phyloP scores from a whole-genome alignment of 2,329 filamentous ascomycete genomes.

The Alternaria solani region DNA sequence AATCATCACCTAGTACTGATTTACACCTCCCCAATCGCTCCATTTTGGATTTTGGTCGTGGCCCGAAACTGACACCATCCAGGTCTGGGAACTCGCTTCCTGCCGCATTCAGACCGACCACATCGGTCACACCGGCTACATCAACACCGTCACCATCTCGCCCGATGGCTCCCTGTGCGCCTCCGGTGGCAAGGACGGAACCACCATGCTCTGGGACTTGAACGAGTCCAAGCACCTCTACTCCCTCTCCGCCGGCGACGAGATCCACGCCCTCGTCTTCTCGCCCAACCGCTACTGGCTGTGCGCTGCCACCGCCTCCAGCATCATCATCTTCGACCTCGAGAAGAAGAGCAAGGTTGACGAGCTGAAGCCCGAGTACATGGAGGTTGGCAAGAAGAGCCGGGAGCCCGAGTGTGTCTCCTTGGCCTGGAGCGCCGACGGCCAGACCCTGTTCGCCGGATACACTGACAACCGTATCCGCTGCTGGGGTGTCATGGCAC shows the following conservation, averaged over 20 bases:
- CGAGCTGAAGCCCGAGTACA: conserved; percentile 98
- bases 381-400: conserved; percentile 97
- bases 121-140: conserved; percentile 99
- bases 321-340: conserved; percentile 99
- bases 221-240: conserved; percentile 99
- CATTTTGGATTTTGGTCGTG: background rate
- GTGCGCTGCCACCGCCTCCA: conserved; percentile 94
- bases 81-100: conserved; percentile 99
- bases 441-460: conserved; percentile 98
- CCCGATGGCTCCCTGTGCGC: conserved; percentile 99
- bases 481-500: conserved; percentile 54
- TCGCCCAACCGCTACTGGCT: conserved; percentile 99
- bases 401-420: conserved; percentile 97
- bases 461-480: conserved; percentile 94
- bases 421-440: conserved; percentile 97
- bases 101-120: conserved; percentile 99
- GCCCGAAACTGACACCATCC: conserved; percentile 37
- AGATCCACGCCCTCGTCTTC: conserved; percentile 99
- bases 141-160: conserved; percentile 99
- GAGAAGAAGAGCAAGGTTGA: conserved; percentile 99
- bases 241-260: conserved; percentile 98
- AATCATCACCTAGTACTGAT: conserved; percentile 91
- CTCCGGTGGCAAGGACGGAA: conserved; percentile 99
- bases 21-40: conserved; percentile 26
- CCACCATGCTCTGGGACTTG: conserved; percentile 99